phyloP scores from a whole-genome alignment of 768 basidiomycete species.

The Trametopsis cervina region DNA sequence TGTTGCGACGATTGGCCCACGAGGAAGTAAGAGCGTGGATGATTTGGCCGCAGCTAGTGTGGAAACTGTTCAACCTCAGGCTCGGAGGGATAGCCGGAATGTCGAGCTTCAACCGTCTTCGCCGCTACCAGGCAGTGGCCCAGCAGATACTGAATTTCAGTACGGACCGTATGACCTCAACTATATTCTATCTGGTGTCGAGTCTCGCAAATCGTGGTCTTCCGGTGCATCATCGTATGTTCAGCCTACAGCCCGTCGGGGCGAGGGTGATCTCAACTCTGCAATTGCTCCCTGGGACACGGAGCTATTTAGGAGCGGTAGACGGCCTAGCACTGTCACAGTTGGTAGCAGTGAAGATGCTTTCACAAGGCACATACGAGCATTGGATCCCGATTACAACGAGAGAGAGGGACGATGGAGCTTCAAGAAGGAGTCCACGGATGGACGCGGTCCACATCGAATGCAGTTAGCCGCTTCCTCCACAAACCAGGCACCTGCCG shows the following conservation, averaged over 20 bases:
- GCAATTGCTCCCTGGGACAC: slow-evolving; percentile 10
- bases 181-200: slow-evolving; percentile 33
- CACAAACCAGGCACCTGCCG: slow-evolving; percentile 10
- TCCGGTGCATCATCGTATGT: slow-evolving; percentile 18
- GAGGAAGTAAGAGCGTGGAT: slow-evolving; percentile 56
- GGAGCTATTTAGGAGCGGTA: slow-evolving; percentile 11
- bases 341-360: slow-evolving; percentile 31
- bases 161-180: slow-evolving; percentile 40
- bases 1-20: slow-evolving; percentile 41
- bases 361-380: slow-evolving; percentile 30
- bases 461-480: slow-evolving; percentile 12
- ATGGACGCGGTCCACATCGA: slow-evolving; percentile 20
- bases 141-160: slow-evolving; percentile 7
- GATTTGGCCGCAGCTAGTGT: slow-evolving; percentile 23
- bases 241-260: slow-evolving; percentile 10
- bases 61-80: slow-evolving; percentile 45
- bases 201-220: slow-evolving; percentile 21
- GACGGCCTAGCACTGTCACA: slow-evolving; percentile 28
- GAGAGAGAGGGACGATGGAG: slow-evolving; percentile 44
- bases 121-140: slow-evolving; percentile 14
- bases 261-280: background rate
- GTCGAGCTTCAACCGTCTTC: background rate
- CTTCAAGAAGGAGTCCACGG: slow-evolving; percentile 47
- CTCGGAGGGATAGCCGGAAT: slow-evolving; percentile 12
- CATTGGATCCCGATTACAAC: slow-evolving; percentile 36